Evolutionary conservation across 345 rosid genomes (phyloP), one percentile per base, ranked within the genome.

Genomic region (Lumnitzera racemosa): DNA sequence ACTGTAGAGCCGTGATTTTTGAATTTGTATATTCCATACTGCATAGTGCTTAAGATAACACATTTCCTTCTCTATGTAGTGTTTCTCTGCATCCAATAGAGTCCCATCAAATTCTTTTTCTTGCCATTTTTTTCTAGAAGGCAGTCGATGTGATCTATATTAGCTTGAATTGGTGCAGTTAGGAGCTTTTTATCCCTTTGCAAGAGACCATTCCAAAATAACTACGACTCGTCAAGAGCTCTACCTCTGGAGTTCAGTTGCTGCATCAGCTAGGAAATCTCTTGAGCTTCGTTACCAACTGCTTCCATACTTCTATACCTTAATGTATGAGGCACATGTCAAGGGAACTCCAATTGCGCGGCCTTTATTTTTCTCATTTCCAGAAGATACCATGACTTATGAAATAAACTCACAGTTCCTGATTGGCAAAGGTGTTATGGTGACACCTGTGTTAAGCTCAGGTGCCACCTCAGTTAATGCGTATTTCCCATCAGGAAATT

Each of bases 141-240:
- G 12, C 25, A 0, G 25, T 15, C 3, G 13, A 8, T 16, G 11
- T 15, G 55, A 16, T 11, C 17, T 3, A 15, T 52, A 23, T 20
- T 16, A 23, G 10, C 23, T 46, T 58, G 16, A 54, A 15, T 64
- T 54, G 24, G 57, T 36, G 80, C 78, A 88, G 96, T 59, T 88
- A 0, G 92, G 92, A 60, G 90, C 96, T 10, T 89, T 83, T 67
- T 89, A 89, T 56, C 96, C 96, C 41, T 86, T 89, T 47, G 79
- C 92, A 15, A 83, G 96, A 74, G 96, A 89, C 48, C 92, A 88
- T 64, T 80, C 96, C 0, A 68, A n/a, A 0, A 58, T 12, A 3
- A 2, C 10, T 13, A 49, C 77, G 1, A 65, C 15, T 4, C 81
- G 80, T 20, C 92, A 80, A 73, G 96, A 88, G 70, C 85, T 88